phyloP scores from a whole-genome alignment of 352 stramenopile species.

The Globisporangium parvum region DNA sequence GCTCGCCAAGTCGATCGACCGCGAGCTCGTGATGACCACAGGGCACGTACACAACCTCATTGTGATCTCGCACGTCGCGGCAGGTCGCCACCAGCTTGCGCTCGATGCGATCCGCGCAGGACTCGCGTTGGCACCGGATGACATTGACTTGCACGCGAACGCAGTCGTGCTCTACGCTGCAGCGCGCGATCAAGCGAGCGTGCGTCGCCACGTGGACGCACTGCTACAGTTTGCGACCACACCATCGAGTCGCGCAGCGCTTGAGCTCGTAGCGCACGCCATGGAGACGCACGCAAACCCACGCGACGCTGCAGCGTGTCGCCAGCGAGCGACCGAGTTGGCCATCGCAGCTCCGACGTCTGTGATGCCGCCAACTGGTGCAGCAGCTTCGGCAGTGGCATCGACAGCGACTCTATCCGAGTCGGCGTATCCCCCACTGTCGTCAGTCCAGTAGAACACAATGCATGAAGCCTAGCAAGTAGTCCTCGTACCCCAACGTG shows the following conservation, averaged over 20 bases:
- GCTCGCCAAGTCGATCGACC: constrained; percentile 27
- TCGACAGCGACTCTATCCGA: background rate
- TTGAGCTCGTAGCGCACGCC: constrained; percentile 12
- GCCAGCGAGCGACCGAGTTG: background rate
- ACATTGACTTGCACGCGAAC: constrained; percentile 47
- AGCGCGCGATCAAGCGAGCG: constrained; percentile 13
- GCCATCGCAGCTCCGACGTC: background rate
- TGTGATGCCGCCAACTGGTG: too few species aligned
- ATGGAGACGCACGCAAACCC: constrained; percentile 5
- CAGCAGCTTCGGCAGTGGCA: background rate
- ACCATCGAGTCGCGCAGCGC: constrained; percentile 12
- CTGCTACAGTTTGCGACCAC: constrained; percentile 16
- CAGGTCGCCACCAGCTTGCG: constrained; percentile 23
- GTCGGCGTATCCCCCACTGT: background rate
- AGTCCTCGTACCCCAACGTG: too few species aligned
- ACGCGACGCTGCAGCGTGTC: background rate
- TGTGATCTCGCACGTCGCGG: constrained; percentile 20
- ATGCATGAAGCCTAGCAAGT: background rate
- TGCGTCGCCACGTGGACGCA: constrained; percentile 18
- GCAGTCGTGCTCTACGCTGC: constrained; percentile 27
- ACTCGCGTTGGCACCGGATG: constrained; percentile 26
- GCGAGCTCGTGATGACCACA: constrained; percentile 27
- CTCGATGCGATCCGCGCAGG: constrained; percentile 26
- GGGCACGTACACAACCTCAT: constrained; percentile 46
- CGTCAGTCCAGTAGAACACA: background rate